Evolutionary conservation across 2,329 filamentous ascomycete genomes (phyloP).

Genomic region (Pseudogymnoascus sp.): DNA sequence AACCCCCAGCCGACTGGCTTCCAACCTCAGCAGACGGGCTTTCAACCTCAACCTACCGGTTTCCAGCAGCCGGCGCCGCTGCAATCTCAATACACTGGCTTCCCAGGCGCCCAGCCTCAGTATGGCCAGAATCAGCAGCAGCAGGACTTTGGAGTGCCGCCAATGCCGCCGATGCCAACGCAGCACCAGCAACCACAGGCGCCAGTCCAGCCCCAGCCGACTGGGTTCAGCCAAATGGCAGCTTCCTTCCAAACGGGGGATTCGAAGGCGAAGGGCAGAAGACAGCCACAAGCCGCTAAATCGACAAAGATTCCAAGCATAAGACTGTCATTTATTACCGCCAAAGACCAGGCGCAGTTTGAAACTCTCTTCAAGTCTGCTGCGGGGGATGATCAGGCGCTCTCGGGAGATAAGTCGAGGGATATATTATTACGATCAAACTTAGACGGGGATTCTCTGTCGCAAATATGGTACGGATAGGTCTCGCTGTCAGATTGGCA

Average conservation of each 20-base stretch:
- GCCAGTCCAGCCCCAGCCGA: conserved; percentile 55
- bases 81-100: conserved; percentile 54
- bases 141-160: conserved; percentile 28
- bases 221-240: conserved; percentile 58
- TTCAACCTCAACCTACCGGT: conserved; percentile 48
- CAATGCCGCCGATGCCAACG: conserved; percentile 28
- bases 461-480: conserved; percentile 72
- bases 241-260: conserved; percentile 52
- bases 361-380: conserved; percentile 97
- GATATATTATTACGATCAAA: conserved; percentile 84
- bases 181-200: conserved; percentile 46
- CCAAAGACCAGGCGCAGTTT: conserved; percentile 90
- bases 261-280: conserved; percentile 36
- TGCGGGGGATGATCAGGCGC: conserved; percentile 71
- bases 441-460: conserved; percentile 76
- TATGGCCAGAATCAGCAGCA: conserved; percentile 40
- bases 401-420: conserved; percentile 87
- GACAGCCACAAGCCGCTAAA: conserved; percentile 45
- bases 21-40: conserved; percentile 38
- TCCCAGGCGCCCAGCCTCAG: conserved; percentile 36
- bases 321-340: conserved; percentile 89
- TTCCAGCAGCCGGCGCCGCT: conserved; percentile 43
- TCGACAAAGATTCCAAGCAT: conserved; percentile 84
- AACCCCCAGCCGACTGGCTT: conserved; percentile 23
- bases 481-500: conserved; percentile 14